Base-by-base conservation (phyloP, 176 grass and related monocot genomes). In the Echinochloa phyllopogon region DNA sequence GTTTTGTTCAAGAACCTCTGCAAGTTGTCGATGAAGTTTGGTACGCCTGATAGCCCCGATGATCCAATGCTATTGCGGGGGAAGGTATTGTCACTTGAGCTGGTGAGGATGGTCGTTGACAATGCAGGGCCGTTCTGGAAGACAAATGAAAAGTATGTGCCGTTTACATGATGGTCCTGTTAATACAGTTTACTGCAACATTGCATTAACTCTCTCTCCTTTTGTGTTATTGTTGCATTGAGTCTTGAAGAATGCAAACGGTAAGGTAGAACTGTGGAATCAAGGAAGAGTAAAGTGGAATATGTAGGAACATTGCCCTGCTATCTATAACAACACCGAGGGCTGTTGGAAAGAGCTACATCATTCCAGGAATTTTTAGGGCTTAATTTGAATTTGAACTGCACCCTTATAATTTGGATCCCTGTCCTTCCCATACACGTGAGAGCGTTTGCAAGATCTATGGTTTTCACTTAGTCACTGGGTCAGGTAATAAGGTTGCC, bases 11-110 rank as follows among this genome's bases (percentile, higher is more conserved):
- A 98, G 86, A 94, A 92, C 74, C 77, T 98, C 24, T 95, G 96
- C 80, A 98, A 95, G 75, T 81, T 98, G 21, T 98, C 96, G 0
- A 95, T 98, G 96, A 98, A 98, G 81, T 98, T 95, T 20, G 92
- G 87, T 3, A 90, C 82, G 0, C 87, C 88, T 0, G 93, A 93
- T 81, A 87, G 87, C 91, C 91, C 91, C 0, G 93, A 98, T 62
- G 93, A 98, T 41, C 89, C 89, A 3, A 82, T 98, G 45, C 90
- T 98, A 42, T 76, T 98, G 65, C 85, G 93, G 71, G 96, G 96
- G 27, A 98, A 98, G 86, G 86, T 98, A 68, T 74, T 98, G 58
- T 95, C 93, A 33, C 90, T 98, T 38, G 96, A 98, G 81, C 87
- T 98, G 79, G 86, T 98, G 75, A 93, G 87, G 76, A 87, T 95